These are phyloP conservation scores for Apiospora pterosperma DNA, from an alignment of 2,329 filamentous ascomycete genomes.

Conservation along the genomic window DNA sequence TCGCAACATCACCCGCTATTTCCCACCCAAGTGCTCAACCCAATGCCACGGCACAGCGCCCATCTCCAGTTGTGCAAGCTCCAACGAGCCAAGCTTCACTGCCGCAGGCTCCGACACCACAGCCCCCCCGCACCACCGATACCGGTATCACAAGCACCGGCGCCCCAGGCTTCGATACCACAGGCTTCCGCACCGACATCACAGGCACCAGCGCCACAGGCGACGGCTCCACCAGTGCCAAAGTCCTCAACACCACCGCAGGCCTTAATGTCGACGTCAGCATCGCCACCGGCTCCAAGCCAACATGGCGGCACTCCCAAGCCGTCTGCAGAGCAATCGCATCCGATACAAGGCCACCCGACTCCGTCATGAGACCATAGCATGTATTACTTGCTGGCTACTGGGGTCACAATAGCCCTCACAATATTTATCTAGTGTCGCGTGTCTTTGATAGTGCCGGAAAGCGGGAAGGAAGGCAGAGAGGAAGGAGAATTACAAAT, in stretches of 20 bases:
- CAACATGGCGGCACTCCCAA: not conserved
- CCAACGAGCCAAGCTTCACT: not conserved
- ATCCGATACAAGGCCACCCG: not conserved
- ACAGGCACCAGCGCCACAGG: not conserved
- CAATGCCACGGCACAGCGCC: not conserved
- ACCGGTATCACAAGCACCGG: no score
- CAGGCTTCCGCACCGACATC: not conserved
- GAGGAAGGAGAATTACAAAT: not conserved
- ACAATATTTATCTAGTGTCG: not conserved
- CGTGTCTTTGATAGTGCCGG: not conserved
- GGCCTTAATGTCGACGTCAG: not conserved
- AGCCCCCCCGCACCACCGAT: no score
- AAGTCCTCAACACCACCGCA: not conserved
- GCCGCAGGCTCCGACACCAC: not conserved
- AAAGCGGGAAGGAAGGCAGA: not conserved
- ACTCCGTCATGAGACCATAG: not conserved
- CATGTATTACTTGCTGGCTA: not conserved
- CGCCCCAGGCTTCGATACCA: no score
- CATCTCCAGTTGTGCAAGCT: not conserved
- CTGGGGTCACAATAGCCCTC: not conserved
- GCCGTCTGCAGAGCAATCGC: not conserved
- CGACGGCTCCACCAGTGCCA: not conserved
- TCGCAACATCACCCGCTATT: not conserved
- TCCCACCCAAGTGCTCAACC: not conserved
- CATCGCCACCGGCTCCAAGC: not conserved